Evolutionary conservation across 2,329 filamentous ascomycete species (phyloP).

Genomic region (Fusarium luffae): DNA sequence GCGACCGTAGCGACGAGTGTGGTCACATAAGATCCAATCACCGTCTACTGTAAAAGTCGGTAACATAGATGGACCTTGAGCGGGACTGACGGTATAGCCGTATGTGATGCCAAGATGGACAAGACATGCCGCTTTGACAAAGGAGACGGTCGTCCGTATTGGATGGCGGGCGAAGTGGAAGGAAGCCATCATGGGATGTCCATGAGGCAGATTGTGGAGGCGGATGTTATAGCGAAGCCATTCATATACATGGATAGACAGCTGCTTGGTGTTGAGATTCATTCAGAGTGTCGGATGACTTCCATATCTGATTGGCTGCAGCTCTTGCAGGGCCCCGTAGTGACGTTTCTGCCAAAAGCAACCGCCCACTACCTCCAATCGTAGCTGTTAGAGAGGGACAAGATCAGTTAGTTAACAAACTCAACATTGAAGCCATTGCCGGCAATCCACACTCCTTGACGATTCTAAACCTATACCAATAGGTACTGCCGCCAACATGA

Average conservation of each 20-base stretch:
- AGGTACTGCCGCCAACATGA: constrained; percentile 50
- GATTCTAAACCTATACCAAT: neutral
- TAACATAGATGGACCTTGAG: constrained; percentile 85
- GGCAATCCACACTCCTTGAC: constrained; percentile 10
- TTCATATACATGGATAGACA: constrained; percentile 6
- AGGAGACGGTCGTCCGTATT: constrained; percentile 50
- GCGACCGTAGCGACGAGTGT: constrained; percentile 75
- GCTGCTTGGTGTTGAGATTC: constrained; percentile 16
- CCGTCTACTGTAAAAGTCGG: constrained; percentile 78
- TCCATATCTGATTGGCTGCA: constrained; percentile 29
- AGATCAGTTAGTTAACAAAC: constrained; percentile 24
- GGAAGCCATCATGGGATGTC: constrained; percentile 38
- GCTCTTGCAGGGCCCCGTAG: constrained; percentile 19
- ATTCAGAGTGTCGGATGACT: constrained; percentile 5
- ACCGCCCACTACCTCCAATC: constrained; percentile 32
- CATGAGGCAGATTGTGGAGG: neutral
- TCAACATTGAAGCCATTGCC: constrained; percentile 28
- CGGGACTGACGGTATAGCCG: constrained; percentile 67
- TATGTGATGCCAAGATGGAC: constrained; percentile 65
- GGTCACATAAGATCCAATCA: constrained; percentile 76
- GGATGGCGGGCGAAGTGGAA: constrained; percentile 55
- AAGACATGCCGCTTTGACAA: constrained; percentile 55
- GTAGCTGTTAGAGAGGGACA: constrained; percentile 4
- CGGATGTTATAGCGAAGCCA: constrained; percentile 6
- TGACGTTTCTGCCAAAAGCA: constrained; percentile 44